phyloP scores from a whole-genome alignment of 1,284 basidiomycete genomes.

The Melampsora americana region DNA sequence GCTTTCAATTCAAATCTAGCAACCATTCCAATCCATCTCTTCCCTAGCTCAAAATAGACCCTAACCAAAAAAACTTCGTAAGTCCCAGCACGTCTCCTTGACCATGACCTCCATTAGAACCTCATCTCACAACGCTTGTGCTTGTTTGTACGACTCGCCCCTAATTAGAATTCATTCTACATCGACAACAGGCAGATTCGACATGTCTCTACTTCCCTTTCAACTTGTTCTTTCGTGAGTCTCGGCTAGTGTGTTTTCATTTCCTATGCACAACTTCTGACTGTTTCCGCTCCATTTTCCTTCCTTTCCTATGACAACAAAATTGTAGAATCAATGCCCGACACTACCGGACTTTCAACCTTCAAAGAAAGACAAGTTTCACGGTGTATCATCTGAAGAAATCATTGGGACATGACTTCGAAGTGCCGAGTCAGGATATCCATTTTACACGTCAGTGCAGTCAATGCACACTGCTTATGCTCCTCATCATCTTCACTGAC shows the following conservation, averaged over 20 bases:
- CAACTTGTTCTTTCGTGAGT: conserved; percentile 9
- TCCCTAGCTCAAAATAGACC: background rate
- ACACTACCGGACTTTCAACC: background rate
- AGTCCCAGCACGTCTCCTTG: background rate
- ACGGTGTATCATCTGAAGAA: conserved; percentile 25
- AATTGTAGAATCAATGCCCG: background rate
- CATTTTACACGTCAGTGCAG: conserved; percentile 18
- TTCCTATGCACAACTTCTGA: too few relatives aligned
- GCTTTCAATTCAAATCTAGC: background rate
- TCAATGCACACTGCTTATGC: background rate
- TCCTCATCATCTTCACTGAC: background rate
- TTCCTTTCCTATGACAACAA: too few relatives aligned
- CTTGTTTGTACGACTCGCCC: too few relatives aligned
- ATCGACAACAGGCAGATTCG: background rate
- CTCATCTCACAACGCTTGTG: too few relatives aligned
- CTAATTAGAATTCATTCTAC: too few relatives aligned
- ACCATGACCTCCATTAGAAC: too few relatives aligned
- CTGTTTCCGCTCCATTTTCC: too few relatives aligned
- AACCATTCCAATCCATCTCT: background rate
- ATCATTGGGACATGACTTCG: conserved; percentile 8
- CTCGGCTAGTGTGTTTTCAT: background rate
- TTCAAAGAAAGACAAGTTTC: conserved; percentile 17
- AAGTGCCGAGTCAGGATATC: conserved; percentile 14
- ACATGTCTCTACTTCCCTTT: background rate
- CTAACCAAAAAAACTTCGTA: background rate